Base-by-base conservation (phyloP, 345 rosid species). In the Carallia brachiata region DNA sequence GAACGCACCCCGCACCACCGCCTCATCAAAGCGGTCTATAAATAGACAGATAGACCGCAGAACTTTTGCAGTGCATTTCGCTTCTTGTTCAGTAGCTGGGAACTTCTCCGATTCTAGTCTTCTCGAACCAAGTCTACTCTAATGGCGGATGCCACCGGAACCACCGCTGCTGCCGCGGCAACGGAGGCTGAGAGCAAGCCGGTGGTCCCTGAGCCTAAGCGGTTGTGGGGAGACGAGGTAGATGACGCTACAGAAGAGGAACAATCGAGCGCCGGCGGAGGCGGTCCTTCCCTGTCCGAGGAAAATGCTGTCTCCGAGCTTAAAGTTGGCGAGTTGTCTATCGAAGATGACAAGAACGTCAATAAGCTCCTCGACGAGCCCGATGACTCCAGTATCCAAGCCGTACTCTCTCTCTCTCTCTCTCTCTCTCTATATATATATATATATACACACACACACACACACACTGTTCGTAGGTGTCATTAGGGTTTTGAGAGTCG, bases 361-460 rank as follows among this genome's bases (percentile, higher is more conserved):
- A 85, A 87, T 52, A 75, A 84, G 67, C 82, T 84, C 57, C 92
- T 90, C 6, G 96, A 94, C 7, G 98, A 89, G 15, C 93, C 97
- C 1, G 92, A 91, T 52, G 98, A 91, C 62, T 85, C 96, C 0
- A 91, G 72, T 66, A 94, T 94, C 73, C 76, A 75, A 86, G 96
- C 98, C 6, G 97, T 91, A 79, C n/a, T 60, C 61, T 65, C 23
- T 39, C 67, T 62, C 10, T n/a, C 4, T 40, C 2, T 34, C 54
- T 52, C 28, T 39, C 19, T 63, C 1, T 61, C 23, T 16, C 12
- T 40, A 23, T 23, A 23, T 23, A 23, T 23, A 23, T 23, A 23
- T 23, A 23, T 23, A 23, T 23, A 23, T 0, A 23, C 23, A 23
- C 23, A 23, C 23, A 23, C 23, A 23, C 23, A 23, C 23, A 23